Evolutionary conservation across 371 early-diverging fungal genomes (phyloP), one percentile per base, ranked within the genome.

Genomic region (Cokeromyces recurvatus): DNA sequence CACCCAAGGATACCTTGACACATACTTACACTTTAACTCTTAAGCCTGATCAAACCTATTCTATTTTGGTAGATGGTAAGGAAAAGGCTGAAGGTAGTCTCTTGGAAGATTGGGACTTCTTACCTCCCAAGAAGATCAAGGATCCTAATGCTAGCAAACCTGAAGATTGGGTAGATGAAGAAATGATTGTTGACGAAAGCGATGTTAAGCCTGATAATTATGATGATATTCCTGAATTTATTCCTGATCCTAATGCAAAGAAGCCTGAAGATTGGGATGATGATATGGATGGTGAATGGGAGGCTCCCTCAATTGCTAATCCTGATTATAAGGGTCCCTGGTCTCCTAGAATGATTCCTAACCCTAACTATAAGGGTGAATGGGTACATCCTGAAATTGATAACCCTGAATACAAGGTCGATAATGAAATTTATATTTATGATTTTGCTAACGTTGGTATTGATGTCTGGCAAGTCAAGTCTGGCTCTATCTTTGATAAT

Each of bases 401-500:
- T 64, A 98, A 97, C 79, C 95, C 95, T 7, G 84, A 83, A 29
- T 98, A 84, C 74, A 89, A 84, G 77, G 90, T 89, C 53, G 95
- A 95, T 55, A 59, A 73, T 32, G 86, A 87, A 19, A 74, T 90
- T 62, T 84, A 88, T 59, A 84, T 88, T 38, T 85, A 81, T 59
- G 81, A 84, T 48, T 89, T 94, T 41, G 80, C 74, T 41, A 89
- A 87, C 51, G 64, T 94, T 50, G 98, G 96, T 43, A 81, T 97
- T 53, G 98, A 98, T 71, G 67, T 97, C 55, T 98, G 97, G 98
- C 94, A 93, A 64, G 94, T 98, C 79, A 91, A 92, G 79, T 74
- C 86, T 53, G 87, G 86, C 39, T 88, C 93, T 47, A 76, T 87
- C 55, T 97, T 98, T 69, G 92, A 97, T 71, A 92, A 96, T 74